Evolutionary conservation across 2,329 filamentous ascomycete species (phyloP), one percentile per base, ranked within the genome.

Genomic region (Magnaporthales sp.): DNA sequence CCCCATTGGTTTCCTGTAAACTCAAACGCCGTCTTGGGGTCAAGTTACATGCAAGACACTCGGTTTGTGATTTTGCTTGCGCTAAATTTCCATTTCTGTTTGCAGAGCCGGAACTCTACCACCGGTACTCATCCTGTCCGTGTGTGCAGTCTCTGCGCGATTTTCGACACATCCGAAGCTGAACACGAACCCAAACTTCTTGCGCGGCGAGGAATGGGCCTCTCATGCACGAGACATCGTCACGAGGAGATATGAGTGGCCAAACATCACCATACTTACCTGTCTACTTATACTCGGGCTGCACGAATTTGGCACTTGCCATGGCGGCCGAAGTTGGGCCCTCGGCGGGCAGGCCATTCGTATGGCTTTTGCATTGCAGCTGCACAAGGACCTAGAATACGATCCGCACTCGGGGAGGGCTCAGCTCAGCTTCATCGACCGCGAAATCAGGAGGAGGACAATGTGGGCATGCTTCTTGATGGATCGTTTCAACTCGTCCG

Each of bases 381-480:
- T 99, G 30, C 95, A 99, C 79, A 91, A 90, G 74, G 95, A 98
- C 75, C 83, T 97, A 30, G 92, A 96, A 69, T 87, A 91, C 73
- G 92, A 96, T 71, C 91, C 91, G 0, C 78, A 86, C 46, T 84
- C 84, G n/a, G 81, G 83, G n/a, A 85, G 85, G 56, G 83, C 84
- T 2, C 86, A 90, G 69, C 84, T 95, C 65, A 97, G 92, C 74
- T 95, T 95, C 71, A 92, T 93, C 19, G 95, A 98, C 75, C 89
- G 92, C 30, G 95, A 99, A 76, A 97, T 98, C 66, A 86, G 95
- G 68, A 83, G 95, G 71, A 86, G 95, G 67, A 95, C 93, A 2
- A 98, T 99, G 94, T 99, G 95, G 95, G 91, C 93, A 13, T 98
- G 94, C 75, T 97, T 97, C 73, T 78, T 97, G 67, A 97, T 98